phyloP scores from a whole-genome alignment of 1,284 basidiomycete species.

The Sparassis latifolia region DNA sequence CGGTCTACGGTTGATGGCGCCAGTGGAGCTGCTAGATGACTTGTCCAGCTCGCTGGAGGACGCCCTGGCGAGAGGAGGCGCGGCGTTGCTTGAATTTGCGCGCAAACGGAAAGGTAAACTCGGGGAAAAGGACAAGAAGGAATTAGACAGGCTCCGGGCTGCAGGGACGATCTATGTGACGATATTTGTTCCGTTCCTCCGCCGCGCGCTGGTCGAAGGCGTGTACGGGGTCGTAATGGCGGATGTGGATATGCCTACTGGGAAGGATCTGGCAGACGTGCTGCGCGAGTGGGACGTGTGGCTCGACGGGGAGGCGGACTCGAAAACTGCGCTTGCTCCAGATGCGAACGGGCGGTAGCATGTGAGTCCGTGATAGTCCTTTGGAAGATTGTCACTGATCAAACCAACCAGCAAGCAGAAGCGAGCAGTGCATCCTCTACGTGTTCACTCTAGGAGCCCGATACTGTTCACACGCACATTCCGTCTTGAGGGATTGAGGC shows the following conservation, averaged over 20 bases:
- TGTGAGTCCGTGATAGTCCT: too few relatives aligned
- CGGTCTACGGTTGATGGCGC: conserved; percentile 75
- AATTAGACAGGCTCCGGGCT: conserved; percentile 40
- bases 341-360: background rate
- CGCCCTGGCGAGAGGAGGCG: conserved; percentile 40
- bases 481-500: too few relatives aligned
- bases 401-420: too few relatives aligned
- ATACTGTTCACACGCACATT: too few relatives aligned
- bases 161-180: conserved; percentile 51
- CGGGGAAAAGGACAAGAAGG: conserved; percentile 24
- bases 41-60: conserved; percentile 45
- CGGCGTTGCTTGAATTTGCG: conserved; percentile 24
- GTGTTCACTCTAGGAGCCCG: too few relatives aligned
- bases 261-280: conserved; percentile 16
- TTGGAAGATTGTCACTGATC: too few relatives aligned
- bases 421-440: too few relatives aligned
- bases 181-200: conserved; percentile 63
- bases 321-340: too few relatives aligned
- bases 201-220: conserved; percentile 63
- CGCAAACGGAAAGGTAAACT: conserved; percentile 12
- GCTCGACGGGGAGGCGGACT: conserved; percentile 11
- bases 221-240: conserved; percentile 48
- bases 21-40: conserved; percentile 44
- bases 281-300: conserved; percentile 25
- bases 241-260: conserved; percentile 6